phyloP scores from a whole-genome alignment of 257 asterid genomes.

The Solanum chiquidenum region DNA sequence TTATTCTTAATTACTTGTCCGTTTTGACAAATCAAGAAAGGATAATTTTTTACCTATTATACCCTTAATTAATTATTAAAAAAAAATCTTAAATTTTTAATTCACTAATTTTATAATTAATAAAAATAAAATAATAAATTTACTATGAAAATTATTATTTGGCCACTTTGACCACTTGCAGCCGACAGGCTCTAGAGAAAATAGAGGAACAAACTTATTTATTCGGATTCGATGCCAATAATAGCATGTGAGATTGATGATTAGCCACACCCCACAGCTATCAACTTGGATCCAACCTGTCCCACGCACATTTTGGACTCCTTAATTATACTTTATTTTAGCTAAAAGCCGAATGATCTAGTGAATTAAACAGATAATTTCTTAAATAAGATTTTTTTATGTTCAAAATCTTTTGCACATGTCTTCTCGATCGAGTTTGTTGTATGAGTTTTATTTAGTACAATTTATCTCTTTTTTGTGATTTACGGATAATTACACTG shows the following conservation, averaged over 20 bases:
- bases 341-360: not conserved
- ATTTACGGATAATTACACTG: fast-evolving
- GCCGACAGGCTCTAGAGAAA: not conserved
- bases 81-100: too few relatives aligned
- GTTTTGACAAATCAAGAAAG: too few relatives aligned
- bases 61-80: too few relatives aligned
- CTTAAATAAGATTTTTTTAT: not conserved
- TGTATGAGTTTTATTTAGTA: not conserved
- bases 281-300: not conserved
- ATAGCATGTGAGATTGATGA: not conserved
- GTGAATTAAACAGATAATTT: not conserved
- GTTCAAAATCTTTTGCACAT: not conserved
- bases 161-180: not conserved
- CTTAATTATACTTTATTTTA: not conserved
- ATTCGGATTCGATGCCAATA: not conserved
- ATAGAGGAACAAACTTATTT: not conserved
- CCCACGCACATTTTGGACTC: not conserved
- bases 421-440: fast-evolving
- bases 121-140: too few relatives aligned
- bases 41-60: too few relatives aligned
- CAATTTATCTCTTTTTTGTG: not conserved
- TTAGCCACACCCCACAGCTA: not conserved
- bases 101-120: too few relatives aligned
- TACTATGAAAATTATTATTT: too few relatives aligned
- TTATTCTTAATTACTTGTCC: too few relatives aligned